Base-by-base conservation (phyloP, 257 asterid genomes). In the Buddleja alternifolia region DNA sequence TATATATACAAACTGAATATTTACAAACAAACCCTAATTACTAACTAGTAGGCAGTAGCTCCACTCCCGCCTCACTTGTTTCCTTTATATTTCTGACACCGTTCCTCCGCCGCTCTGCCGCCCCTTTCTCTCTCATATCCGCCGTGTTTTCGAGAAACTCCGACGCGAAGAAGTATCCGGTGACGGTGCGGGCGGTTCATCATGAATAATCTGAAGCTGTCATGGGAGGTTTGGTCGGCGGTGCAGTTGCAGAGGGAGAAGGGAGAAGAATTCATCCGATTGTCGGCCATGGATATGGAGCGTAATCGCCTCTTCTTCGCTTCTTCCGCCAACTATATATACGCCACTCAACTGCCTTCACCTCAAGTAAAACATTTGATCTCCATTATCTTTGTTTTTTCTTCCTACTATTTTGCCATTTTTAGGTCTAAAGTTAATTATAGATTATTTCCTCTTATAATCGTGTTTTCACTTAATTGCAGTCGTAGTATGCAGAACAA, bases 171-270 rank as follows among this genome's bases (percentile, higher is more conserved):
- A 24, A 20, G 23, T 7, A 3, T 14, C 8, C 15, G 25, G 24
- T 16, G 19, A 21, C 74, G 51, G 45, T 15, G 1, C 25, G 45
- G 11, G 47, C 58, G 32, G 23, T 29, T 47, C 56, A 72, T 21
- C 51, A 91, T 88, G 99, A 85, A 89, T 1, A 94, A 94, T 75
- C 76, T 94, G 72, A 91, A 89, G 82, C 53, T 93, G 41, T 80
- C 88, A 34, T 85, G 79, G 85, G 85, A 85, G 80, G 72, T 82
- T 45, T 75, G 84, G 19, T 66, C 83, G 19, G 79, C 61, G 70
- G 21, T 88, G 24, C 77, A 78, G 61, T 71, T 89, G 46, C 90
- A 78, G 7, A 70, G 77, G 14, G 86, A 84, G 17, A 76, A 78
- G n/a, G 97, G 74, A 8, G 82, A 67, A 4, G 90, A 93, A 67